Base-by-base conservation (phyloP, 1,284 basidiomycete species). In the Ganoderma boninense region DNA sequence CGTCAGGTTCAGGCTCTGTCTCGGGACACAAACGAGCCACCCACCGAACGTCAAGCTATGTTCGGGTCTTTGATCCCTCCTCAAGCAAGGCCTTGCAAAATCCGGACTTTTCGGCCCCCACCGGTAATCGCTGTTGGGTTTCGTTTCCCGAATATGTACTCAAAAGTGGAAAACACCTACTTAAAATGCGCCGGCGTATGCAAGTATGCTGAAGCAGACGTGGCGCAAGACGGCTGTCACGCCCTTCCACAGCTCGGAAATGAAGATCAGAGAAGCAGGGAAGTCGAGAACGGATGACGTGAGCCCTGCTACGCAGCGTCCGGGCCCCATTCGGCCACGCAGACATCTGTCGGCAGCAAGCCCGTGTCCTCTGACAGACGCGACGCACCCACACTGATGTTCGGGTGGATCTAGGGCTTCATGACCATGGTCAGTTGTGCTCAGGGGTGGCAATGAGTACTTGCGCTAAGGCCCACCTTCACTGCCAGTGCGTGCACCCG, bases 161-260 rank as follows among this genome's bases (percentile, higher is more conserved):
- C 57, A 23, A 62, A 62, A 26, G n/a, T 8, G 42, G 64, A 40
- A 65, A 59, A 23, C 42, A 49, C 68, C 26, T 43, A 59, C 61
- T 65, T 63, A 62, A 60, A 46, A 42, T 59, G 57, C 59, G 35
- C 46, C 23, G n/a, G 49, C 49, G 5, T 23, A 26, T 5, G 23
- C 26, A 23, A 26, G 49, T 23, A 26, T 60, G 20, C 38, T 57
- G 57, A 60, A 60, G 57, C 32, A 20, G 29, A 4, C 20, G 6
- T 26, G 29, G 42, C 60, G 40, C 60, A 62, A 43, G 40, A 40
- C 40, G 5, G 16, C 16, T 23, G 23, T 42, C 60, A 40, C 29
- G 56, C n/a, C 26, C 62, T 62, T 32, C 35, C 38, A 10, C 57
- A 23, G 65, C 66, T 69, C 70, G 70, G 73, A 74, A 61, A 74